phyloP scores from a whole-genome alignment of 305 asterid species.

The Lippia alba region DNA sequence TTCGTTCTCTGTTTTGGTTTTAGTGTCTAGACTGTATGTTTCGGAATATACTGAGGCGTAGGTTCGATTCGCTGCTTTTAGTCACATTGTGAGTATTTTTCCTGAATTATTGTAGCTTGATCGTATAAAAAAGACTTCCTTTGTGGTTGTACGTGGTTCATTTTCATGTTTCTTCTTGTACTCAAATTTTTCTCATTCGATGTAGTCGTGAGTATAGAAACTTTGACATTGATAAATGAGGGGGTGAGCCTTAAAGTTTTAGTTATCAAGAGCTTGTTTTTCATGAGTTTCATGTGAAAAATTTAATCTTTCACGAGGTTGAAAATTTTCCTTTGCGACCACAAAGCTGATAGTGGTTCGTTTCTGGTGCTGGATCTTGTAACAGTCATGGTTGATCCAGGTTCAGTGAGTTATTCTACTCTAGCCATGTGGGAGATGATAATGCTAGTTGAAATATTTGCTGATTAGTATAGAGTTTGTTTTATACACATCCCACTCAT shows the following conservation, averaged over 20 bases:
- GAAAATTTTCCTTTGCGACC: no score
- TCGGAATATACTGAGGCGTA: conserved; percentile 5
- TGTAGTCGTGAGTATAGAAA: neutral
- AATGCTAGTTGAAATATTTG: neutral
- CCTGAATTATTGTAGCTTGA: neutral
- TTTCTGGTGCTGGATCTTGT: no score
- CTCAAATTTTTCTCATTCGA: neutral
- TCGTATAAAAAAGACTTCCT: neutral
- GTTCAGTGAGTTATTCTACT: neutral
- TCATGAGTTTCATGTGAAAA: neutral
- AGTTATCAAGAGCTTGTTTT: neutral
- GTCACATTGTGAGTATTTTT: conserved; percentile 6
- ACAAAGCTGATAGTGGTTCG: no score
- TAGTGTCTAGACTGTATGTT: neutral
- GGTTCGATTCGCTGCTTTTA: conserved; percentile 7
- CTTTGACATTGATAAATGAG: neutral
- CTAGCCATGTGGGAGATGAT: conserved; percentile 2
- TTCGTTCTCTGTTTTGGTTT: conserved; percentile 7
- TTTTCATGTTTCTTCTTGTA: conserved; percentile 8
- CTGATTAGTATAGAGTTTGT: neutral
- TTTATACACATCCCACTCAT: neutral
- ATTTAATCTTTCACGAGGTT: neutral
- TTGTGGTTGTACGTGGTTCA: conserved; percentile 4
- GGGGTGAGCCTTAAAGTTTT: conserved; percentile 7
- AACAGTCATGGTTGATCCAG: neutral